Evolutionary conservation across 1,284 basidiomycete genomes (phyloP), one percentile per base, ranked within the genome.

Genomic region (Fomitopsis palustris): DNA sequence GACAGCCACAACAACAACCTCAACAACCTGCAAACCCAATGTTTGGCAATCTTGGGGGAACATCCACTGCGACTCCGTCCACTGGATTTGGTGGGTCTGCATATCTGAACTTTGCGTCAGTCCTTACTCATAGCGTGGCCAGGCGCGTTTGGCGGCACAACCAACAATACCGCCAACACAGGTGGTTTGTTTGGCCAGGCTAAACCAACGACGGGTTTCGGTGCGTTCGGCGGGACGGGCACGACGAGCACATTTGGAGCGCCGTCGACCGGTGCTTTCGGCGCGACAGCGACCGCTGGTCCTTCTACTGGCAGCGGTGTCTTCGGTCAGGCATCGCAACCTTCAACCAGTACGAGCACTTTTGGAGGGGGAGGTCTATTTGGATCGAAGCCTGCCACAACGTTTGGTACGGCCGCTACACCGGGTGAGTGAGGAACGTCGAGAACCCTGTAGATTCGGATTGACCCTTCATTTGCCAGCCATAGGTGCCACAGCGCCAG

Each of bases 11-110:
- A 55, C 82, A 80, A 63, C 77, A 78, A 63, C 78, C 84, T 66
- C 81, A 81, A 65, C 84, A 86, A 53, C 86, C 86, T 68, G 80
- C 83, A 2, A 92, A 93, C 64, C 87, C 91, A 45, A 90, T 91
- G 86, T 92, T 91, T 71, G 89, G 89, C 59, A 82, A 80, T 65
- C 69, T 86, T 54, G 77, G 71, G 53, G 75, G 74, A 37, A 74
- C 68, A 53, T 67, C 75, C 53, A 73, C 71, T 56, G 69, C 72
- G 14, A 67, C 75, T n/a, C 25, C 57, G 7, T 21, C 57, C 14
- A 70, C 76, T 58, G 79, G 79, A 60, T 91, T 91, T 74, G 86
- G 89, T 89, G 68, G 64, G 82, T 73, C 35, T 53, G 64, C 54
- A 55, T 57, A 60, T 27, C 17, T 27, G 3, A 19, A 9, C 39